These are phyloP conservation scores for Calycina herbarum DNA, from an alignment of 2,329 filamentous ascomycete genomes.

Conservation along the genomic window DNA sequence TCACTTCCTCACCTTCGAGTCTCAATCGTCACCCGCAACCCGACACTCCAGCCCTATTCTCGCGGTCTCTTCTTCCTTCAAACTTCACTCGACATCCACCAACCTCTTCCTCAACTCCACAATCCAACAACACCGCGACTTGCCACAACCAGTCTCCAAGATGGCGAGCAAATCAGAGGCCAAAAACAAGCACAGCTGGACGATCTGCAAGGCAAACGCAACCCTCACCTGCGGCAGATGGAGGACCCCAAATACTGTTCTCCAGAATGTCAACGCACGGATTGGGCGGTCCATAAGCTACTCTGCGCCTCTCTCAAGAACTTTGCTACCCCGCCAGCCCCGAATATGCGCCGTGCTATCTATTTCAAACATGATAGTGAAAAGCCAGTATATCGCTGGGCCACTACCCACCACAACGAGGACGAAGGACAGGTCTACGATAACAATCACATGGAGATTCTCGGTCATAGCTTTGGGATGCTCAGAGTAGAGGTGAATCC, in stretches of 20 bases:
- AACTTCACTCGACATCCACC: no score
- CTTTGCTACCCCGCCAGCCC: neutral
- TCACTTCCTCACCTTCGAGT: no score
- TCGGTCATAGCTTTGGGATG: neutral
- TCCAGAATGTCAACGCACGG: slow-evolving; percentile 6
- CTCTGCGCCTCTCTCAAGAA: neutral
- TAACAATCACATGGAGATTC: neutral
- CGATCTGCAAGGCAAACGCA: neutral
- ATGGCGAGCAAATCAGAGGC: no score
- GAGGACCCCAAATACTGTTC: neutral
- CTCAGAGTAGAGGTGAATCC: neutral
- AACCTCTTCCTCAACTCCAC: no score
- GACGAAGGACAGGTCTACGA: neutral
- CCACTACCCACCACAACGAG: neutral
- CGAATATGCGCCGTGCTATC: neutral
- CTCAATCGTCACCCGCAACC: no score
- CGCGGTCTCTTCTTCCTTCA: no score
- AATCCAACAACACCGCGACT: no score
- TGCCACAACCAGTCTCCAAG: no score
- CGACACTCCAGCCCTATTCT: no score
- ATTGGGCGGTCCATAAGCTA: neutral
- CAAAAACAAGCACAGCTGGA: no score
- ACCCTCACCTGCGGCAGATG: neutral
- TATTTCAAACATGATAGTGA: neutral
- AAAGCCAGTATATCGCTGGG: neutral